Evolutionary conservation across 208 protist species (phyloP).

Genomic region (Trypanosoma vivax): DNA sequence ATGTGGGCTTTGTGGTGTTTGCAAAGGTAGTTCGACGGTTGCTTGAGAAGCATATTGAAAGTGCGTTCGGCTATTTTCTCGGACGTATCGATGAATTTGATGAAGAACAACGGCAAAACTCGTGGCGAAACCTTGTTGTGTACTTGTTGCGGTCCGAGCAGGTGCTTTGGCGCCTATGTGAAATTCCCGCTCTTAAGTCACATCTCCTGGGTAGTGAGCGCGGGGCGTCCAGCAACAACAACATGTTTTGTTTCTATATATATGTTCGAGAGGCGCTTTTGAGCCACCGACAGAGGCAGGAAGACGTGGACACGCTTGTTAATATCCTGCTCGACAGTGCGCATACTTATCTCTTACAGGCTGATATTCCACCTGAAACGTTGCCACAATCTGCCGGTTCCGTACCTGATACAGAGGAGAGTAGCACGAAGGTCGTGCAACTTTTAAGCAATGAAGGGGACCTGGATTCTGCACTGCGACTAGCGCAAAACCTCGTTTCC

Average conservation of each 20-base stretch:
- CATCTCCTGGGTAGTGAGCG: neutral
- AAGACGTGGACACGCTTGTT: slow-evolving; percentile 3
- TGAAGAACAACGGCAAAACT: neutral
- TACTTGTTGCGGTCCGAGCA: slow-evolving; percentile 9
- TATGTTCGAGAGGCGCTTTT: neutral
- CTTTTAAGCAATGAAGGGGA: slow-evolving; percentile 18
- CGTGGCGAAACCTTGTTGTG: too few relatives aligned
- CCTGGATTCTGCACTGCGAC: slow-evolving; percentile 25
- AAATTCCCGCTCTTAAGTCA: neutral
- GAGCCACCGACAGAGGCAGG: neutral
- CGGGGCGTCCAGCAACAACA: neutral
- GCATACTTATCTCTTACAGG: slow-evolving; percentile 4
- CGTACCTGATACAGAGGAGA: neutral
- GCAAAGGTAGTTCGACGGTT: too few relatives aligned
- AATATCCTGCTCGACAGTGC: slow-evolving; percentile 6
- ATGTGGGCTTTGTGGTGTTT: too few relatives aligned
- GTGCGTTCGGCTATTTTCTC: slow-evolving; percentile 3
- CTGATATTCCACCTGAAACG: neutral
- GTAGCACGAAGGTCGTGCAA: neutral
- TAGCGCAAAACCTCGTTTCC: slow-evolving; percentile 24
- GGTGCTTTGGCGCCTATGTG: slow-evolving; percentile 4
- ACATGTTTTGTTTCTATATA: slow-evolving; percentile 9
- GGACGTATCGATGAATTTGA: neutral
- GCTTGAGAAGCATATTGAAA: neutral
- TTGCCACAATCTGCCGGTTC: neutral